A percentile compares a stretch with the other conserved stretches of the same genome.
Conservation (phyloP, 78 protist genomes). For the Dictyostelium purpureum region DNA sequence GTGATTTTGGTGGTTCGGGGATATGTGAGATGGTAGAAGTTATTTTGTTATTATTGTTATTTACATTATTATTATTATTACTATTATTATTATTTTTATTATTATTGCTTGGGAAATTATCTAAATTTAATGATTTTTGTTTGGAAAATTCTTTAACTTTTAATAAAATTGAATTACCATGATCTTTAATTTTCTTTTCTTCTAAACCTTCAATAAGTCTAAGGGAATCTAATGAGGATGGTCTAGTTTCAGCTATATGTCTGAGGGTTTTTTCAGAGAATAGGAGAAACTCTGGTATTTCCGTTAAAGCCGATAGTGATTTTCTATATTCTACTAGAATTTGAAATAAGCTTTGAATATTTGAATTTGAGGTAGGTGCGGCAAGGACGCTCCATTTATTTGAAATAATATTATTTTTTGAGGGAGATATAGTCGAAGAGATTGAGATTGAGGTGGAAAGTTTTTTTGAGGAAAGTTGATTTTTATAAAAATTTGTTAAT, state of each 20-base stretch:
- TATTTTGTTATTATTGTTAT: background rate
- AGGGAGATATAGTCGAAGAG: background rate
- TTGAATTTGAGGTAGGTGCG: background rate
- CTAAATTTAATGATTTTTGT: background rate
- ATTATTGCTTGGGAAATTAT: background rate
- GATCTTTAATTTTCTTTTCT: constrained; percentile 1
- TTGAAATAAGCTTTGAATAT: background rate
- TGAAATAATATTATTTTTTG: background rate
- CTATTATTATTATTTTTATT: background rate
- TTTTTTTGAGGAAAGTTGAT: too few relatives aligned
- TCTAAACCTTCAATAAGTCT: constrained; percentile 36
- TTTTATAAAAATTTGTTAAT: background rate
- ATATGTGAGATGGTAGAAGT: background rate
- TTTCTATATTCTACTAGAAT: constrained; percentile 17
- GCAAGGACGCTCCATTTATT: too few relatives aligned
- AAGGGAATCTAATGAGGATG: constrained; percentile 1
- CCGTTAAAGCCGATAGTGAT: background rate
- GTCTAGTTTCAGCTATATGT: background rate
- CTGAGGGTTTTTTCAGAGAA: constrained; percentile 18
- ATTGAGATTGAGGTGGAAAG: background rate
- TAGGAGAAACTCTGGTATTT: constrained; percentile 12
- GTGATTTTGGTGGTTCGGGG: background rate
- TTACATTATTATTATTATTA: background rate
- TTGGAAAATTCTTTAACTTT: constrained; percentile 8
- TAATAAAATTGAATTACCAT: constrained; percentile 32